Evolutionary conservation across 139 green algal genomes (phyloP).

Genomic region (Coccomyxa sp.): DNA sequence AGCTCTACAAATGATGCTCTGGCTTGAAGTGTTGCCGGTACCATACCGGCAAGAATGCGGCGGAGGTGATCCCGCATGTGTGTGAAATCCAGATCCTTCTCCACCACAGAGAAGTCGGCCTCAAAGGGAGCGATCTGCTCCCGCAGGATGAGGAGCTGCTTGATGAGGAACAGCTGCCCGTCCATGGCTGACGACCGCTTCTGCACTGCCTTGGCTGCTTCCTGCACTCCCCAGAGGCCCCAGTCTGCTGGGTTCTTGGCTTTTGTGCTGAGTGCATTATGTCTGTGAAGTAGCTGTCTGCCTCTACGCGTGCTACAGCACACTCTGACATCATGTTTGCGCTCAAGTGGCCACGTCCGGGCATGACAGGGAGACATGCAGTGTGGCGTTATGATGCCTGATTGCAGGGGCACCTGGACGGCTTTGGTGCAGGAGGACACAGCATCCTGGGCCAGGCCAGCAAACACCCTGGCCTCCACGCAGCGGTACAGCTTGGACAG

Average conservation of each 20-base stretch:
- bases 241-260: no score
- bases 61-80: slow-evolving; percentile 88
- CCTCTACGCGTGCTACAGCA: no score
- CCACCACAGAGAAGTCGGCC: slow-evolving; percentile 73
- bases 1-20: neutral
- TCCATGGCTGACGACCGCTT: slow-evolving; percentile 51
- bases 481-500: slow-evolving; percentile 89
- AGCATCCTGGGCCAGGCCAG: slow-evolving; percentile 84
- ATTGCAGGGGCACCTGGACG: slow-evolving; percentile 42
- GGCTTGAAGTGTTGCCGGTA: neutral
- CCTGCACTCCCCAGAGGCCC: no score
- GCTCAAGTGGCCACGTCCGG: no score
- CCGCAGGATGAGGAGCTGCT: slow-evolving; percentile 89
- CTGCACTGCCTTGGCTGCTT: slow-evolving; percentile 26
- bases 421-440: slow-evolving; percentile 66
- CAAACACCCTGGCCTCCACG: slow-evolving; percentile 79
- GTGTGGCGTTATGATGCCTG: neutral
- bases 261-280: no score
- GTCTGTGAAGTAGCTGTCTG: no score
- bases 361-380: no score
- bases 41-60: slow-evolving; percentile 54
- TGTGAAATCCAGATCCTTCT: slow-evolving; percentile 90
- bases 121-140: slow-evolving; percentile 91
- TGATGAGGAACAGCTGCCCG: slow-evolving; percentile 90
- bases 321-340: no score